Conservation (phyloP, 2,329 filamentous ascomycete genomes). For the Penicillium thymicola region DNA sequence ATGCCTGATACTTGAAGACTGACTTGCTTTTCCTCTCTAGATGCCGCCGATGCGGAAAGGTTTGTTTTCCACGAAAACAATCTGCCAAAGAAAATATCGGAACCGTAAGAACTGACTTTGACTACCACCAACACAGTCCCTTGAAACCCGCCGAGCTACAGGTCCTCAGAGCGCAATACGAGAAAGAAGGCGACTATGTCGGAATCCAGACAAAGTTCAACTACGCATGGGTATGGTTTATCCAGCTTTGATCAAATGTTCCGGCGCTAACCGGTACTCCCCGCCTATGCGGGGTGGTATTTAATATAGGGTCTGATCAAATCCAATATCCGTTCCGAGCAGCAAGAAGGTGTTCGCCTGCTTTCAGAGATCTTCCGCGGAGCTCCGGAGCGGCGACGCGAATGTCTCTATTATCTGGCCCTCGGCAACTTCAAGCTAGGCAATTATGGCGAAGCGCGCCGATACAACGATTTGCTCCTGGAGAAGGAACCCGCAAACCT, state of each 20-base stretch:
- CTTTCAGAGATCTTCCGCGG: conserved; percentile 96
- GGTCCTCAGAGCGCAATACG: conserved; percentile 89
- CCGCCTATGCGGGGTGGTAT: conserved; percentile 11
- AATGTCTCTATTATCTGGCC: conserved; percentile 97
- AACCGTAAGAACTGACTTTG: conserved; percentile 8
- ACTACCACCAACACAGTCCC: conserved; percentile 59
- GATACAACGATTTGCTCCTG: conserved; percentile 89
- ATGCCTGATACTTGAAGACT: conserved; percentile 1
- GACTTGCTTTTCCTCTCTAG: conserved; percentile 48
- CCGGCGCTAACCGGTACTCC: conserved; percentile 5
- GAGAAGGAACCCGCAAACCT: conserved; percentile 89
- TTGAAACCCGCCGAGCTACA: conserved; percentile 88
- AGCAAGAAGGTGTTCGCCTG: conserved; percentile 90
- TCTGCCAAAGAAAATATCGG: neutral
- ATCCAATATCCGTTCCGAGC: conserved; percentile 76
- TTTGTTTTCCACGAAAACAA: conserved; percentile 40
- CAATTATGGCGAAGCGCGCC: conserved; percentile 90
- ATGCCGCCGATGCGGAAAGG: conserved; percentile 97
- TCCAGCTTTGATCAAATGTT: neutral
- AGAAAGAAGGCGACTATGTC: conserved; percentile 96
- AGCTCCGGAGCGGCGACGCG: conserved; percentile 85
- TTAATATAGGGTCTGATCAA: conserved; percentile 80
- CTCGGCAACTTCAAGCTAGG: conserved; percentile 97
- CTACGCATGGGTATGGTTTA: conserved; percentile 80
- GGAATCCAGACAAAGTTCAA: conserved; percentile 99